Base-by-base conservation (phyloP, 352 stramenopile genomes). In the Phytophthora europaea region DNA sequence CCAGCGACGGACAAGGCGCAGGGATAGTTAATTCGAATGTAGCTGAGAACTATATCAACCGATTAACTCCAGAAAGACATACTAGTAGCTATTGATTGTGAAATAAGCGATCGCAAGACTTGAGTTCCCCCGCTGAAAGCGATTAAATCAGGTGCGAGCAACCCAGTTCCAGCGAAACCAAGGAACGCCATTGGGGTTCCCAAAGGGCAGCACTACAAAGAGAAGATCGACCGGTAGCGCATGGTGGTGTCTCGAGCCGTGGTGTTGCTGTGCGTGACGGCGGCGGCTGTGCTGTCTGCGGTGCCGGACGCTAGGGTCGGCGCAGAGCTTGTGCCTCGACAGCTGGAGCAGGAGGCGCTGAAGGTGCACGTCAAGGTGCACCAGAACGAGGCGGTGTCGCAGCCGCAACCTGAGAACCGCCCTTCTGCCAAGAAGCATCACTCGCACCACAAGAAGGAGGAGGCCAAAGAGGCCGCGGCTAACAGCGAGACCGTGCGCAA, bases 231-330 rank as follows among this genome's bases (percentile, higher is more conserved):
- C 38, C 22, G 36, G 10, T 18, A 50, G 8, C 26, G 20, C 13
- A 87, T 88, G 78, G 61, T 88, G 34, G 48, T 87, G 28, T 74
- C 80, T 75, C 69, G 76, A 71, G 50, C 50, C 28, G 40, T 85
- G 38, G 53, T 76, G 48, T 28, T 90, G 62, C 45, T 88, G 50
- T 87, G 78, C 53, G 67, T 84, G 45, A 67, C 66, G 7, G 65
- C 76, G 22, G 78, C 64, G 13, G 53, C 78, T 22, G 26, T 80
- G 36, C 74, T 87, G 45, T 73, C 57, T 12, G 51, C 59, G 6
- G 57, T 15, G 16, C 50, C 64, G 12, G 31, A 34, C 6, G 26
- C 51, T 9, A 65, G 72, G 53, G 80, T 83, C 36, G 18, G 54
- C 13, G 66, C 70, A 16, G 70, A 69, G 28, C 28, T 80, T 16